Base-by-base conservation (phyloP, 495 filamentous ascomycete species). In the Lasiosphaeris hirsuta region DNA sequence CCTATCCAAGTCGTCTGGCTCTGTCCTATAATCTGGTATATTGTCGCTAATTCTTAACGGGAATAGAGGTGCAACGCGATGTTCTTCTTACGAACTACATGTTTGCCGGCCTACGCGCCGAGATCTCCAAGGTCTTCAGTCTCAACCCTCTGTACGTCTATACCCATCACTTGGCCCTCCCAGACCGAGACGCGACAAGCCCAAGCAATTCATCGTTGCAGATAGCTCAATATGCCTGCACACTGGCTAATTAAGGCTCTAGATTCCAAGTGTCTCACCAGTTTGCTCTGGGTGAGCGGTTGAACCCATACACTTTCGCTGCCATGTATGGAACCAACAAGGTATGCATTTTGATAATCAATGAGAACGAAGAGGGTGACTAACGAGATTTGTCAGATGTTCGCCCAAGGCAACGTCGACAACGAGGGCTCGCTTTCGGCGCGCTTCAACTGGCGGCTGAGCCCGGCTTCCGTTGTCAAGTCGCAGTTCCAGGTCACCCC, bases 261-360 rank as follows among this genome's bases (percentile, higher is more conserved):
- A 70, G 68, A 63, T 99, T 99, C 82, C 93, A 97, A 73, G 87
- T 96, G 57, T 96, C 92, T 49, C 95, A 99, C 80, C 87, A 92
- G 51, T 94, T 99, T 70, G 84, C 92, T 34, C 90, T 96, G 85
- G 93, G 95, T 56, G 88, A 94, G 67, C 84, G 86, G 49, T 75
- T 93, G 70, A 90, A 90, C 66, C 95, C 95, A 37, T 99, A 99
- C 73, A 88, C 88, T 41, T 97, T 97, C 75, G 89, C 90, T 54
- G 90, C 90, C 53, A 82, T 99, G 66, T 96, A 91, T 70, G 95
- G 95, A 55, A 96, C 86, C 63, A 85, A 85, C 67, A 94, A 89
- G 80, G 92, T 97, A 76, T 71, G 88, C 33, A 15, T 53, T 34
- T 36, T 14, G 11, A 10, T 40, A n/a, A 13, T 37, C 19, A 39